These are phyloP conservation scores for Hypoxylon sp. DNA, from an alignment of 2,329 filamentous ascomycete genomes.

Conservation along the genomic window DNA sequence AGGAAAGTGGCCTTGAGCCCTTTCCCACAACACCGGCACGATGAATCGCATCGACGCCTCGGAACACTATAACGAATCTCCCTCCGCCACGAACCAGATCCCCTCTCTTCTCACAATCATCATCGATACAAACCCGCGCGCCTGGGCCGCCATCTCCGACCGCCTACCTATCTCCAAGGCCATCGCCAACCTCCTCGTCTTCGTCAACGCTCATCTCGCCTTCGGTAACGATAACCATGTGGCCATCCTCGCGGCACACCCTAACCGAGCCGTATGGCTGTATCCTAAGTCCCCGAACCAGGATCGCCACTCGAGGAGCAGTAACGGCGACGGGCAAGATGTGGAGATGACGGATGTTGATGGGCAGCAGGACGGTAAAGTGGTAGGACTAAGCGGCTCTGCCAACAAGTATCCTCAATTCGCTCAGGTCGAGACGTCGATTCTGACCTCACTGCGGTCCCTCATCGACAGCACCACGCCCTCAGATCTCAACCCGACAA, in stretches of 20 bases:
- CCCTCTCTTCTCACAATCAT: conserved; percentile 91
- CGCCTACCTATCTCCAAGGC: conserved; percentile 85
- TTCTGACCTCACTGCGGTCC: conserved; percentile 79
- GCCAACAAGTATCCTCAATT: conserved; percentile 97
- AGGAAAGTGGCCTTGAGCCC: conserved; percentile 30
- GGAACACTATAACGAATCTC: conserved; percentile 70
- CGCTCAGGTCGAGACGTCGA: conserved; percentile 83
- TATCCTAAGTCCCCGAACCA: conserved; percentile 72
- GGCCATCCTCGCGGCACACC: conserved; percentile 90
- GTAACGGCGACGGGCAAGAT: conserved; percentile 62
- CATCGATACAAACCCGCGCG: conserved; percentile 95
- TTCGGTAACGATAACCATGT: conserved; percentile 95
- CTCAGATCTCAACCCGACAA: conserved; percentile 76
- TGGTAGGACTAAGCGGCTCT: conserved; percentile 53
- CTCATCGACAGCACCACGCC: conserved; percentile 78
- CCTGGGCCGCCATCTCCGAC: conserved; percentile 84
- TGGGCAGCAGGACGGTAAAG: conserved; percentile 44
- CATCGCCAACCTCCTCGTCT: conserved; percentile 90
- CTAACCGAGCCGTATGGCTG: conserved; percentile 87
- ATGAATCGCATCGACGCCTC: conserved; percentile 72
- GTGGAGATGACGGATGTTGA: conserved; percentile 68
- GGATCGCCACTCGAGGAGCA: conserved; percentile 48
- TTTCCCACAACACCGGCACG: conserved; percentile 42
- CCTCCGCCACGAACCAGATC: conserved; percentile 63
- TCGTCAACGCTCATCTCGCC: conserved; percentile 95